Base-by-base conservation (phyloP, 2,329 filamentous ascomycete genomes). In the Beauveria sp. region DNA sequence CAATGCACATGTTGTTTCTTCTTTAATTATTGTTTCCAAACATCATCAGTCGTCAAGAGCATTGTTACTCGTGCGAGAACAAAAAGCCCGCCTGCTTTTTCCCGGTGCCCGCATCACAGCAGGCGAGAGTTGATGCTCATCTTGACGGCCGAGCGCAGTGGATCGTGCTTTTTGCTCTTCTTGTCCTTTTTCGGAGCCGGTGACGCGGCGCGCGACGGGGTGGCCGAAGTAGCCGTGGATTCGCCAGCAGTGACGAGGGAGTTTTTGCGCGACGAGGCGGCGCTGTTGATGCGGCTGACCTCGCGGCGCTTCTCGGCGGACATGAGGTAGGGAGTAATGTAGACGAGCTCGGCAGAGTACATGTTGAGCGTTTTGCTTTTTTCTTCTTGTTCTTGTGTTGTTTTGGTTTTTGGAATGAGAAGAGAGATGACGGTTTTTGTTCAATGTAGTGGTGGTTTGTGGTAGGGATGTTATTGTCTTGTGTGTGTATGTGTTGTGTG, bases 311-410 rank as follows among this genome's bases (percentile, higher is more conserved):
- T 48, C 41, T 50, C 40, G 46, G 55, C 56, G 37, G 53, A 37
- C 60, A 57, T 62, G 53, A 57, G 46, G 56, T 59, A 62, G 37
- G 61, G 55, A 40, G 61, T 46, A 46, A 62, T 56, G 56, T 55
- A 62, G 56, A 56, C 56, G 52, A 59, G 55, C 7, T 62, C 61
- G 51, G 56, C 50, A 20, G 61, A 55, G 56, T 52, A 60, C 61
- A 62, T 62, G 44, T 41, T 47, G 24, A 24, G 40, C 28, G 37
- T 12, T 34, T 20, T 26, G 44, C 28, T 24, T 37, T 26, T 50
- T 44, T 40, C 16, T 53, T 50, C 10, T 10, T 12, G 26, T 34
- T 14, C 1, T n/a, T 26, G 26, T 30, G 26, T 26, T 26, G 47
- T 4, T 4, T 18, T 30, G 34, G 7, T 22, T 24, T 53, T 10